These are phyloP conservation scores for Gautieria morchelliformis DNA, from an alignment of 768 basidiomycete species.

Conservation along the genomic window DNA sequence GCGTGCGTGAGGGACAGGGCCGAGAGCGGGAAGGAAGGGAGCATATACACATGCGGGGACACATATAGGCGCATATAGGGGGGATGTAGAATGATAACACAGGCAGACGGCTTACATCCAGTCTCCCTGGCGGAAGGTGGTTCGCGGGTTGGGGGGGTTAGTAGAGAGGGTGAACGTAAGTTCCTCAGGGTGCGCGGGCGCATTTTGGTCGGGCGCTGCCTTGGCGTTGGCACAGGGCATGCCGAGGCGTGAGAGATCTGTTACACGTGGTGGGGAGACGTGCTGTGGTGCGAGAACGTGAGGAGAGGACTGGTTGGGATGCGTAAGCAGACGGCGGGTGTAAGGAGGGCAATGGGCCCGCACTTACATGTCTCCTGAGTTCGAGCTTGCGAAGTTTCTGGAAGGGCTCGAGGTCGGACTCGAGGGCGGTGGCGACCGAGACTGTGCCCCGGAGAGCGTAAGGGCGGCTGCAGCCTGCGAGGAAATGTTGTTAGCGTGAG, in stretches of 20 bases:
- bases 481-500: no score
- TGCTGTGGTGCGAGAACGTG: conserved; percentile 17
- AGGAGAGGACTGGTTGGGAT: not conserved
- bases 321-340: not conserved
- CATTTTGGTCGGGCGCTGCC: no score
- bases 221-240: no score
- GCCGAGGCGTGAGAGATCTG: conserved; percentile 20
- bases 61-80: not conserved
- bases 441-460: conserved; percentile 36
- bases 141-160: conserved; percentile 64
- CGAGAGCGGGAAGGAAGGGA: conserved; percentile 8
- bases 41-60: not conserved
- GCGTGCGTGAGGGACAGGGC: not conserved
- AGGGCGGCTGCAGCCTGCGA: conserved; percentile 47
- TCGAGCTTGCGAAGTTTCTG: conserved; percentile 43
- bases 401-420: conserved; percentile 53
- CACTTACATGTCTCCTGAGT: conserved; percentile 10
- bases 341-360: not conserved
- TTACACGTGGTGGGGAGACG: conserved; percentile 24
- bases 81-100: not conserved
- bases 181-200: not conserved
- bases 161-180: conserved; percentile 35
- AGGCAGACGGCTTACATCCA: conserved; percentile 50
- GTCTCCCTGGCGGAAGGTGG: conserved; percentile 58
- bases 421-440: conserved; percentile 46